Conservation (phyloP, 805 yeast genomes). For the Kluyveromyces wickerhamii region DNA sequence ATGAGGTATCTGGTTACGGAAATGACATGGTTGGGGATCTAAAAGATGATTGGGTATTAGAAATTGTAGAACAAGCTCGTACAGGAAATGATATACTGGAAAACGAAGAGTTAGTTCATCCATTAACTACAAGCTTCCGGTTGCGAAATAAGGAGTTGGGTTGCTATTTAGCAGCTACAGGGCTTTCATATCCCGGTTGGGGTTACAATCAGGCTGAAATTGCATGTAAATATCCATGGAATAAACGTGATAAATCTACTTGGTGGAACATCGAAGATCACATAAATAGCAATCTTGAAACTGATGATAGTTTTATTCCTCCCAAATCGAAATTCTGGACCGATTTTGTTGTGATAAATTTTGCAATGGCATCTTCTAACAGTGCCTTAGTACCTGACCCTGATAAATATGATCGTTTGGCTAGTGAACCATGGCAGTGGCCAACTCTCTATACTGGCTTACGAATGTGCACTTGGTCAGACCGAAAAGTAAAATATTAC, state of each 20-base stretch:
- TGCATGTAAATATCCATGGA: slow-evolving; percentile 63
- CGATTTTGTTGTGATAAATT: slow-evolving; percentile 65
- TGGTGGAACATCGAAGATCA: slow-evolving; percentile 86
- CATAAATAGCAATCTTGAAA: slow-evolving; percentile 48
- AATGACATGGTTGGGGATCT: slow-evolving; percentile 54
- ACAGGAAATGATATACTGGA: slow-evolving; percentile 32
- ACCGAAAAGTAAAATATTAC: slow-evolving; percentile 51
- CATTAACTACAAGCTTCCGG: slow-evolving; percentile 78
- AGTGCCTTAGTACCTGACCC: slow-evolving; percentile 72
- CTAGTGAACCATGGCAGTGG: slow-evolving; percentile 83
- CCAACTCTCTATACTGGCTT: slow-evolving; percentile 71
- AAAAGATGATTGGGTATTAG: slow-evolving; percentile 73
- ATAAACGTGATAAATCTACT: slow-evolving; percentile 67
- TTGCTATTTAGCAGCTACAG: slow-evolving; percentile 83
- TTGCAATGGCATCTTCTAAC: slow-evolving; percentile 84
- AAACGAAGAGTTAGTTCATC: slow-evolving; percentile 53
- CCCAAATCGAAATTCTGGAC: slow-evolving; percentile 73
- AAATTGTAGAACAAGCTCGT: slow-evolving; percentile 53
- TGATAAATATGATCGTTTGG: slow-evolving; percentile 63
- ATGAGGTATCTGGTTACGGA: slow-evolving; percentile 71
- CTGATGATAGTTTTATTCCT: slow-evolving; percentile 38
- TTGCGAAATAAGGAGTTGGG: slow-evolving; percentile 58
- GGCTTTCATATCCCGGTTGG: slow-evolving; percentile 83
- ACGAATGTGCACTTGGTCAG: slow-evolving; percentile 68
- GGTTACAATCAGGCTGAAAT: slow-evolving; percentile 98